Evolutionary conservation across 345 rosid species (phyloP).

Genomic region (Salix brachista): DNA sequence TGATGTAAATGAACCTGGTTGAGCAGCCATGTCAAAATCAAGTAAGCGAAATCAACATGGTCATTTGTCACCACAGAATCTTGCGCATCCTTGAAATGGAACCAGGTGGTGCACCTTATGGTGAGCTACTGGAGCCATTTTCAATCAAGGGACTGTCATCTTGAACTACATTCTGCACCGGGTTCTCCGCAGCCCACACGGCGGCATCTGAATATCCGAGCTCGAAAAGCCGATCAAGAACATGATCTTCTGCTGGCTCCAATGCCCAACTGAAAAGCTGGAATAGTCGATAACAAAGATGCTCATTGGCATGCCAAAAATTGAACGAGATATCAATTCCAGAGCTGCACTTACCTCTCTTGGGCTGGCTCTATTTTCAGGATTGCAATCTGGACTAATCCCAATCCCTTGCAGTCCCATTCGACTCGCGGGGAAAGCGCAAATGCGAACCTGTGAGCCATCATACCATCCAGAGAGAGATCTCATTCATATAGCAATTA

Average conservation of each 20-base stretch:
- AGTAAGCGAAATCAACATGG: background rate
- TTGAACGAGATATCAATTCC: background rate
- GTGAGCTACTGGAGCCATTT: slow-evolving; percentile 21
- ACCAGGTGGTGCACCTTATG: background rate
- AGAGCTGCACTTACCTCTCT: slow-evolving; percentile 53
- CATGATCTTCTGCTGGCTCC: slow-evolving; percentile 75
- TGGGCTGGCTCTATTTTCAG: slow-evolving; percentile 56
- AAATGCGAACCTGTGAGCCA: slow-evolving; percentile 60
- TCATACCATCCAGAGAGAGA: background rate
- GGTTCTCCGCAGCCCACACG: slow-evolving; percentile 69
- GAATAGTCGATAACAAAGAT: background rate
- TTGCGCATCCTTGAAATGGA: background rate
- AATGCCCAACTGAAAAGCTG: slow-evolving; percentile 94
- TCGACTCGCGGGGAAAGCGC: slow-evolving; percentile 72
- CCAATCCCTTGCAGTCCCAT: slow-evolving; percentile 70
- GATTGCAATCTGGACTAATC: slow-evolving; percentile 90
- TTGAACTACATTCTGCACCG: slow-evolving; percentile 45
- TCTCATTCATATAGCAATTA: background rate
- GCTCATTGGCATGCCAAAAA: slow-evolving; percentile 3
- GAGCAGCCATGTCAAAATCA: background rate
- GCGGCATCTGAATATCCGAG: slow-evolving; percentile 79
- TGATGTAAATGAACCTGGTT: background rate
- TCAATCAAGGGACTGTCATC: slow-evolving; percentile 24
- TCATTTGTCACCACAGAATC: background rate
- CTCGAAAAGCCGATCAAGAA: slow-evolving; percentile 74